phyloP scores from a whole-genome alignment of 192 early-diverging fungal species.

The Entomortierella parvispora region DNA sequence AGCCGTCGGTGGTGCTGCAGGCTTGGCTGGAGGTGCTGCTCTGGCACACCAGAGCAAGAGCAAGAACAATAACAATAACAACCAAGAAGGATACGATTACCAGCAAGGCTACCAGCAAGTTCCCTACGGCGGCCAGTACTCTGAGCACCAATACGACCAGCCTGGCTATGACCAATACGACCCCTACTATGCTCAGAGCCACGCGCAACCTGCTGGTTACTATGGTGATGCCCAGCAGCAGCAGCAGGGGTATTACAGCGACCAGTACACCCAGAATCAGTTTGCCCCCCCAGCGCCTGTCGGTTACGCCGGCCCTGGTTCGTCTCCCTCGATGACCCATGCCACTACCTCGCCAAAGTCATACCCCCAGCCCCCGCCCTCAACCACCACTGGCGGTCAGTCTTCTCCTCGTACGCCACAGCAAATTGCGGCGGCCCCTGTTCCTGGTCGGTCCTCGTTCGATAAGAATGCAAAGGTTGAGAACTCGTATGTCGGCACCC shows the following conservation, averaged over 20 bases:
- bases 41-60: background rate
- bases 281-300: conserved; percentile 5
- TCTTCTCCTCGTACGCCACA: too few relatives aligned
- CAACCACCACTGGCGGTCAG: background rate
- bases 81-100: background rate
- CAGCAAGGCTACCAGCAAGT: background rate
- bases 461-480: background rate
- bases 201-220: conserved; percentile 1
- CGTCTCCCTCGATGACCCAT: conserved; percentile 19
- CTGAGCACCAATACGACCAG: background rate
- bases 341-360: conserved; percentile 4
- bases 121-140: background rate
- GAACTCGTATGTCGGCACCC: too few relatives aligned
- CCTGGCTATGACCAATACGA: conserved; percentile 1
- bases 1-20: background rate
- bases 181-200: conserved; percentile 10
- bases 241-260: conserved; percentile 5
- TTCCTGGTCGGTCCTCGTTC: background rate
- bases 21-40: background rate
- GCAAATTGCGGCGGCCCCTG: too few relatives aligned
- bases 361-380: conserved; percentile 24
- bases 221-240: conserved; percentile 14
- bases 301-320: conserved; percentile 2
- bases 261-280: conserved; percentile 13
- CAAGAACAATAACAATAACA: too few relatives aligned